Percentiles rank a stretch among this genome's conserved stretches.
phyloP scores from a whole-genome alignment of 2,329 filamentous ascomycete genomes.

The Paecilomyces sp. region DNA sequence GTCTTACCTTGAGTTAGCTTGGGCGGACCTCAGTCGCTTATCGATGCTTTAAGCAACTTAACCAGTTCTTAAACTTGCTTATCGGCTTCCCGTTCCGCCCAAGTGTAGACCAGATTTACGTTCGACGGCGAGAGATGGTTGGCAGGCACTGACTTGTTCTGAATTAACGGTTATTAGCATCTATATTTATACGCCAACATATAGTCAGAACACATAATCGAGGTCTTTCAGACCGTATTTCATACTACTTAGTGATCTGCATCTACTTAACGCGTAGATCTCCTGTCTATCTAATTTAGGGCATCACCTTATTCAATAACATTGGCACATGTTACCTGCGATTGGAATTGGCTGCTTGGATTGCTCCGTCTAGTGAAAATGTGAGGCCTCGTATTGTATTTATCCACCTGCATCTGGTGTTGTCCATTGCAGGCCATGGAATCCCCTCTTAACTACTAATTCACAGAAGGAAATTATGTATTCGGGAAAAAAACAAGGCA shows the following conservation, averaged over 20 bases:
- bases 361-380: neutral
- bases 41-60: neutral
- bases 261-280: neutral
- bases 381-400: no score
- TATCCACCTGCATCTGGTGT: no score
- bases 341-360: neutral
- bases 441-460: no score
- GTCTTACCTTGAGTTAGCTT: neutral
- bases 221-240: neutral
- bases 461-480: no score
- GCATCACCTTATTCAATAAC: neutral
- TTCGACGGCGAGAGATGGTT: neutral
- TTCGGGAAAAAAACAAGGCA: no score
- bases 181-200: no score
- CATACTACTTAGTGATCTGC: neutral
- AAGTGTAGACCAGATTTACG: neutral
- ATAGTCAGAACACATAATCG: neutral
- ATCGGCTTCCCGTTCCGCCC: neutral
- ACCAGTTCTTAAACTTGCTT: no score
- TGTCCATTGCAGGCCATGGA: no score
- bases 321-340: neutral
- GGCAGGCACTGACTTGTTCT: neutral
- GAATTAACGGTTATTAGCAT: no score
- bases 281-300: neutral
- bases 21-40: neutral